Evolutionary conservation across 805 yeast genomes (phyloP).

Genomic region (Metschnikowia orientalis): DNA sequence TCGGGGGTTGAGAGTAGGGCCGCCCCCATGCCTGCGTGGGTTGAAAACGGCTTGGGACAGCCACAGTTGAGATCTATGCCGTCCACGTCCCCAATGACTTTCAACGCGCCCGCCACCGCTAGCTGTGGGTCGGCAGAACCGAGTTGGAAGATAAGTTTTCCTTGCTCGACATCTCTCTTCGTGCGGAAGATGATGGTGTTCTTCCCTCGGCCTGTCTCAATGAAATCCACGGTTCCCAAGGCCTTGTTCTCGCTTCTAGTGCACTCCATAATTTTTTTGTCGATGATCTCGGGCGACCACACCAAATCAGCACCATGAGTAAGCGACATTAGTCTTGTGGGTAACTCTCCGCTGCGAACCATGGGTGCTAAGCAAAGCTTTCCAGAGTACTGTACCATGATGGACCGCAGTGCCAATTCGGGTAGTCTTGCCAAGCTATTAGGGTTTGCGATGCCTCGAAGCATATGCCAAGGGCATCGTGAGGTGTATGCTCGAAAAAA

Average conservation of each 20-base stretch:
- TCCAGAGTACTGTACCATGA: conserved; percentile 71
- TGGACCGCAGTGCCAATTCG: no score
- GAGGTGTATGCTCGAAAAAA: no score
- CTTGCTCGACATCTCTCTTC: conserved; percentile 54
- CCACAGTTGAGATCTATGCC: conserved; percentile 96
- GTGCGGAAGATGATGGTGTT: conserved; percentile 70
- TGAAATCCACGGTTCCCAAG: conserved; percentile 58
- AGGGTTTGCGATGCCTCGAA: no score
- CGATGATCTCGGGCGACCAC: conserved; percentile 92
- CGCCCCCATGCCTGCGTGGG: conserved; percentile 98
- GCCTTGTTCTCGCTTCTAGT: conserved; percentile 55
- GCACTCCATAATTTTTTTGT: conserved; percentile 73
- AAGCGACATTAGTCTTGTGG: conserved; percentile 76
- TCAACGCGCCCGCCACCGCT: conserved; percentile 83
- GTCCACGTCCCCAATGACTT: conserved; percentile 79
- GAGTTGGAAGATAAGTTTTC: conserved; percentile 76
- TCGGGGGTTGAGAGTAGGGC: conserved; percentile 84
- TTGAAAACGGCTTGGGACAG: conserved; percentile 93
- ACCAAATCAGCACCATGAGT: conserved; percentile 89
- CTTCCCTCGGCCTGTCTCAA: conserved; percentile 24
- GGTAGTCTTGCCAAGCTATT: no score
- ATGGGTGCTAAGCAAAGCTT: conserved; percentile 89
- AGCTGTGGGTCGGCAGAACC: conserved; percentile 81
- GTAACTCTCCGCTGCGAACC: conserved; percentile 95
- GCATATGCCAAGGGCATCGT: no score